Conservation (phyloP, 192 early-diverging fungal genomes). For the Backusella circina region DNA sequence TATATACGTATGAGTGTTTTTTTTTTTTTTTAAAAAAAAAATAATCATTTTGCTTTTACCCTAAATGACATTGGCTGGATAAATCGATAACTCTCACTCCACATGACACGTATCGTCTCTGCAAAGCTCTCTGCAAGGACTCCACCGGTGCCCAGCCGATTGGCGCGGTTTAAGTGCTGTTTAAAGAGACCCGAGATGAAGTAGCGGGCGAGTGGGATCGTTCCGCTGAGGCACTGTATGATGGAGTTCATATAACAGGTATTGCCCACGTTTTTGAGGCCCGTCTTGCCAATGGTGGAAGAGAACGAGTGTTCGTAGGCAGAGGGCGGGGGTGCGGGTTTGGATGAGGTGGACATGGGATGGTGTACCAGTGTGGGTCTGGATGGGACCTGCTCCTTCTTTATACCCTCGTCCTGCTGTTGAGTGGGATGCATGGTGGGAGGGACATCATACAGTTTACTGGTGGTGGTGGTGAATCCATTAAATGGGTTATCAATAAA, state of each 20-base stretch:
- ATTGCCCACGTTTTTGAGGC: conserved; percentile 79
- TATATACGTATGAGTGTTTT: no score
- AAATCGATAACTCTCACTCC: conserved; percentile 71
- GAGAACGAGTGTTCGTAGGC: conserved; percentile 36
- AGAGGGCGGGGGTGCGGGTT: not conserved
- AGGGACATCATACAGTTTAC: conserved; percentile 28
- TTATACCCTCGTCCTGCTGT: no score
- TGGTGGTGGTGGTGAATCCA: conserved; percentile 40
- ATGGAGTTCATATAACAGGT: conserved; percentile 88
- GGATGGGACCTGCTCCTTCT: no score
- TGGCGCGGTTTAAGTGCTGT: conserved; percentile 57
- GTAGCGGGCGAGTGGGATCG: conserved; percentile 66
- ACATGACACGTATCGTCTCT: conserved; percentile 76
- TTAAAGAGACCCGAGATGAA: conserved; percentile 60
- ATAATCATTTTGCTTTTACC: no score
- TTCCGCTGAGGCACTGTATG: conserved; percentile 74
- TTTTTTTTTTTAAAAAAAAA: no score
- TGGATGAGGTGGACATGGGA: not conserved
- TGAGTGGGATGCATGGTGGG: conserved; percentile 30
- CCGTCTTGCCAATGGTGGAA: conserved; percentile 57
- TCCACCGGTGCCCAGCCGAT: conserved; percentile 71
- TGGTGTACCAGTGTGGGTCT: not conserved
- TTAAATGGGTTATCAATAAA: conserved; percentile 57
- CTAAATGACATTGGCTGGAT: conserved; percentile 81
- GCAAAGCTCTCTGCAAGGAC: conserved; percentile 75